phyloP scores from a whole-genome alignment of 2,329 filamentous ascomycete genomes.

The Monosporascus sp. region DNA sequence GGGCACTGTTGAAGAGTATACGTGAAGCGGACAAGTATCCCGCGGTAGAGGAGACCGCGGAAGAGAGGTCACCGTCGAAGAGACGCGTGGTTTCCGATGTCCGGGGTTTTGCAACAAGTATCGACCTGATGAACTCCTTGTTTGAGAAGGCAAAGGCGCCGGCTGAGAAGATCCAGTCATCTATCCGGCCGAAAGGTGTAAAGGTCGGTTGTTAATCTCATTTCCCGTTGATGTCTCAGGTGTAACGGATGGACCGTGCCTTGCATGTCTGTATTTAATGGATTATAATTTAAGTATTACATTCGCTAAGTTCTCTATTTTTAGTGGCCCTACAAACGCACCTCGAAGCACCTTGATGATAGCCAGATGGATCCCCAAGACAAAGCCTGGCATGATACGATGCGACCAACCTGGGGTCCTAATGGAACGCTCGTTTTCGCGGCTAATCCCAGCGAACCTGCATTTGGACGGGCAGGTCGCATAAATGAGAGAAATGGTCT shows the following conservation, averaged over 20 bases:
- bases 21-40: constrained; percentile 57
- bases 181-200: constrained; percentile 56
- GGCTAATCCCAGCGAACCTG: constrained; percentile 33
- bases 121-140: constrained; percentile 93
- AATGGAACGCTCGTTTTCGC: constrained; percentile 68
- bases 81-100: constrained; percentile 39
- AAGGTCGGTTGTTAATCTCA: constrained; percentile 71
- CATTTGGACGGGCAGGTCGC: constrained; percentile 23
- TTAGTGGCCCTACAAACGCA: constrained; percentile 87
- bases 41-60: constrained; percentile 26
- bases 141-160: constrained; percentile 69
- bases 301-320: constrained; percentile 42
- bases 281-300: constrained; percentile 25
- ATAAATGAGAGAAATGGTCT: constrained; percentile 39
- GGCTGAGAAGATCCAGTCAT: constrained; percentile 47
- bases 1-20: constrained; percentile 60
- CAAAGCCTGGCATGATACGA: constrained; percentile 63
- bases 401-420: constrained; percentile 76
- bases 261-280: constrained; percentile 20
- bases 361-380: constrained; percentile 59
- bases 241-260: constrained; percentile 2
- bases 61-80: constrained; percentile 26
- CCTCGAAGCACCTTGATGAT: constrained; percentile 59
- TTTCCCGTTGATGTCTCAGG: constrained; percentile 7
- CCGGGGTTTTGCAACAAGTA: constrained; percentile 76